phyloP scores from a whole-genome alignment of 1,284 basidiomycete species.

The Xerocomus amazonicus region DNA sequence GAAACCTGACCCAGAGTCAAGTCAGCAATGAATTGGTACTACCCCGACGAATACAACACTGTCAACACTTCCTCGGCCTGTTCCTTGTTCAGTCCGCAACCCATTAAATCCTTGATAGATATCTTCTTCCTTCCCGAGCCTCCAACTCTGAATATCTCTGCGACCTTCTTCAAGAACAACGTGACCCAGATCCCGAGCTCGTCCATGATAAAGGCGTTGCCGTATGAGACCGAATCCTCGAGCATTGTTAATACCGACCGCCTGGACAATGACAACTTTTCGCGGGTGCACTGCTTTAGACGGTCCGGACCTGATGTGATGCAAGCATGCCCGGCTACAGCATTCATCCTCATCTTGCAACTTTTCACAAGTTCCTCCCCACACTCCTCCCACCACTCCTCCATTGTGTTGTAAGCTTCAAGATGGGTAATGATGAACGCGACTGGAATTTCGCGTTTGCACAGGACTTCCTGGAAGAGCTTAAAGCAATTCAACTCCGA shows the following conservation, averaged over 20 bases:
- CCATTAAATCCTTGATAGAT: slow-evolving; percentile 7
- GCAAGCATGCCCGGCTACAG: slow-evolving; percentile 27
- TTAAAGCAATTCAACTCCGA: slow-evolving; percentile 31
- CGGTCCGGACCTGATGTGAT: slow-evolving; percentile 21
- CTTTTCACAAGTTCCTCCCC: slow-evolving; percentile 11
- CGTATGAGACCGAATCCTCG: slow-evolving; percentile 22
- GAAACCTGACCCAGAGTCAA: background rate
- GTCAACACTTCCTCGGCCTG: slow-evolving; percentile 21
- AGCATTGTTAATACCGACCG: slow-evolving; percentile 19
- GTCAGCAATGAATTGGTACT: slow-evolving; percentile 4
- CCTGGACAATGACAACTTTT: slow-evolving; percentile 17
- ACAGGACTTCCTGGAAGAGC: slow-evolving; percentile 36
- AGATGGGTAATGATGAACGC: slow-evolving; percentile 39
- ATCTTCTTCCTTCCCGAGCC: slow-evolving; percentile 11
- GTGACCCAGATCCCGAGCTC: slow-evolving; percentile 19
- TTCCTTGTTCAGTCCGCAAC: slow-evolving; percentile 17
- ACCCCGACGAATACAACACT: slow-evolving; percentile 11
- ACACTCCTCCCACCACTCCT: slow-evolving; percentile 26
- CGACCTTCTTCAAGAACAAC: slow-evolving; percentile 24
- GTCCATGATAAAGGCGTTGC: slow-evolving; percentile 16
- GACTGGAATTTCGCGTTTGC: slow-evolving; percentile 36
- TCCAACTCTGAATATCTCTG: slow-evolving; percentile 16
- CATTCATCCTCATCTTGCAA: slow-evolving; percentile 13
- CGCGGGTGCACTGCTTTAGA: background rate
- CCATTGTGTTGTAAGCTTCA: slow-evolving; percentile 30